Conservation (phyloP, 441 rosid genomes). For the Mallotus japonicus region DNA sequence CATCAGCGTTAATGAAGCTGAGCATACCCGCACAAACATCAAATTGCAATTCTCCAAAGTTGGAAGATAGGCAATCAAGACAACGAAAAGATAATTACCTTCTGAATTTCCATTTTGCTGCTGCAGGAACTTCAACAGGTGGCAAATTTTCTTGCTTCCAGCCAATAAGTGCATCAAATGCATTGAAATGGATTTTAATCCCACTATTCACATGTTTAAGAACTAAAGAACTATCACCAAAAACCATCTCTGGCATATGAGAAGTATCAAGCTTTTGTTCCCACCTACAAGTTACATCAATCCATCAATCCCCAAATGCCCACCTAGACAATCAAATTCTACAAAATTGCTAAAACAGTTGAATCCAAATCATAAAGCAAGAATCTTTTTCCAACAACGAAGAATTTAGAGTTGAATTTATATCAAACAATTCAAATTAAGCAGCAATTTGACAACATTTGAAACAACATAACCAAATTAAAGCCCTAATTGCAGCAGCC, state of each 20-base stretch:
- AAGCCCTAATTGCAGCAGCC: not conserved
- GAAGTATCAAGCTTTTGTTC: slow-evolving; percentile 74
- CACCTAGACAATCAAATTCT: no score
- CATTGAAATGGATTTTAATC: slow-evolving; percentile 68
- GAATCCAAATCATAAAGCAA: no score
- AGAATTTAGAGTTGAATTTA: no score
- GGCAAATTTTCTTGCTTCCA: slow-evolving; percentile 88
- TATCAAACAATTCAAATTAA: no score
- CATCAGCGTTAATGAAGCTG: not conserved
- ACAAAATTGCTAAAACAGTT: no score
- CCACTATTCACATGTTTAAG: slow-evolving; percentile 59
- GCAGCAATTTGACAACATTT: not conserved
- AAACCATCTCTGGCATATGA: slow-evolving; percentile 91
- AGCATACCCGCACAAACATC: not conserved
- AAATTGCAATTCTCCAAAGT: not conserved
- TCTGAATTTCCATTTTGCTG: slow-evolving; percentile 89
- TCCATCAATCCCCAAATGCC: slow-evolving; percentile 4
- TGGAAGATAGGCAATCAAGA: not conserved
- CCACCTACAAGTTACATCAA: slow-evolving; percentile 56
- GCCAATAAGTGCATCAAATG: slow-evolving; percentile 81
- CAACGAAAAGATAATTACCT: slow-evolving; percentile 39
- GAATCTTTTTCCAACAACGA: no score
- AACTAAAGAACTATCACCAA: slow-evolving; percentile 72
- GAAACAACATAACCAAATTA: slow-evolving; percentile 1
- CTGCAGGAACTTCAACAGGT: slow-evolving; percentile 97